Conservation (phyloP, 148 eudicot species). For the Pouteria glomerata region DNA sequence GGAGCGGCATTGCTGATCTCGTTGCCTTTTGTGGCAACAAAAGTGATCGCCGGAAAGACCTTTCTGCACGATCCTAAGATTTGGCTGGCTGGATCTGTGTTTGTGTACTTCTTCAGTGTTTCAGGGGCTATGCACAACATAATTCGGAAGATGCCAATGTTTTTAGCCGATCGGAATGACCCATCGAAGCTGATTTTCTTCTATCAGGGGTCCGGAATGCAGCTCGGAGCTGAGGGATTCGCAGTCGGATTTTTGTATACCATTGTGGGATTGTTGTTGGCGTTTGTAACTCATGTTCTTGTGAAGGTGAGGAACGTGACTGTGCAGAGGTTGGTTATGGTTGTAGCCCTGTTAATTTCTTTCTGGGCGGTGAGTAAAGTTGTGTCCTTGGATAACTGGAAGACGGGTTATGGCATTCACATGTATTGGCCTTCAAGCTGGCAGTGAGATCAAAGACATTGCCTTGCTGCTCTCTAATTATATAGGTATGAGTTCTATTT, state of each 20-base stretch:
- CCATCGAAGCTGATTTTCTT: constrained; percentile 64
- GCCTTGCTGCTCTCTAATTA: constrained; percentile 2
- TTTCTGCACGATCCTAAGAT: constrained; percentile 55
- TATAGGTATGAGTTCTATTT: constrained; percentile 14
- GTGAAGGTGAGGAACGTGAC: constrained; percentile 50
- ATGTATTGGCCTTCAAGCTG: constrained; percentile 90
- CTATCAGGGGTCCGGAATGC: constrained; percentile 92
- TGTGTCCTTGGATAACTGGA: constrained; percentile 85
- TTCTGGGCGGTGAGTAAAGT: constrained; percentile 88
- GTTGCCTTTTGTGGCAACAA: constrained; percentile 50
- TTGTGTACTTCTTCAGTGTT: constrained; percentile 88
- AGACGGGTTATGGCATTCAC: constrained; percentile 90
- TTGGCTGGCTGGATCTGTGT: constrained; percentile 61
- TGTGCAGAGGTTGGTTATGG: constrained; percentile 59
- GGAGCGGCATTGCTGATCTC: constrained; percentile 23
- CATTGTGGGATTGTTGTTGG: constrained; percentile 72
- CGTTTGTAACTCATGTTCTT: constrained; percentile 63
- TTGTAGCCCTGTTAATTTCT: constrained; percentile 55
- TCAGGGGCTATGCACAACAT: constrained; percentile 89
- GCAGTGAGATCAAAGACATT: constrained; percentile 27
- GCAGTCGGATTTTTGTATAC: constrained; percentile 78
- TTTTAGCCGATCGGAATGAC: constrained; percentile 62
- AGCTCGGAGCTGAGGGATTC: constrained; percentile 92
- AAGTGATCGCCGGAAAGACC: constrained; percentile 50
- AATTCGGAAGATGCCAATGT: constrained; percentile 86